Base-by-base conservation (phyloP, 2,329 filamentous ascomycete genomes). In the Emergomyces orientalis region DNA sequence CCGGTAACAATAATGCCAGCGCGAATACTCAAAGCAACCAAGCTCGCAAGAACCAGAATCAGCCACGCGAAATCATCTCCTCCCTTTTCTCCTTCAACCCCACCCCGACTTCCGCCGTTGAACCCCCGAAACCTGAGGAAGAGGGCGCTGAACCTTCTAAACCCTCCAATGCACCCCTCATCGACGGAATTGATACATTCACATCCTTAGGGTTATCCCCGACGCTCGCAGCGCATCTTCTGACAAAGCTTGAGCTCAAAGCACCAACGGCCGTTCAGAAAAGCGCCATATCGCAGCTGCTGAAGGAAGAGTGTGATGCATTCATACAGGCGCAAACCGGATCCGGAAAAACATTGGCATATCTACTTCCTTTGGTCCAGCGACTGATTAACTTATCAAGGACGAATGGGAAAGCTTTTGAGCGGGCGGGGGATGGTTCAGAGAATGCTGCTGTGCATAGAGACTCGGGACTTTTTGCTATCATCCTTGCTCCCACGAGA, bases 321-420 rank as follows among this genome's bases (percentile, higher is more conserved):
- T 99, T 99, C 70, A 88, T 99, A 41, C 94, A 97, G 74, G 95
- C 94, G 2, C 89, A 99, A 77, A 99, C 94, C 0, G 94, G 94
- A 68, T 99, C 94, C 0, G 94, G 94, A 77, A 99, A 99, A 78
- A 99, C 94, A 0, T 78, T 99, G 64, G 90, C 94, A n/a, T 99
- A 99, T 73, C 82, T 99, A 4, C 79, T 99, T 7, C 94, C 94
- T 1, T 88, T 99, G 56, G 86, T 99, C 27, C 90, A 99, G 73
- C 84, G 91, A 30, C 88, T 99, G 25, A 85, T 96, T 75, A 83
- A 86, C 17, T 82, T 97, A 37, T 90, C 81, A 68, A 84, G 74
- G 72, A 79, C 67, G 74, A 52, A 80, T 75, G 74, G 63, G 78
- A 77, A 73, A 78, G 75, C 70, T 74, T 62, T 67, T 73, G 65